These are phyloP conservation scores for Mortierella sp. DNA, from an alignment of 371 early-diverging fungal species.

Conservation along the genomic window DNA sequence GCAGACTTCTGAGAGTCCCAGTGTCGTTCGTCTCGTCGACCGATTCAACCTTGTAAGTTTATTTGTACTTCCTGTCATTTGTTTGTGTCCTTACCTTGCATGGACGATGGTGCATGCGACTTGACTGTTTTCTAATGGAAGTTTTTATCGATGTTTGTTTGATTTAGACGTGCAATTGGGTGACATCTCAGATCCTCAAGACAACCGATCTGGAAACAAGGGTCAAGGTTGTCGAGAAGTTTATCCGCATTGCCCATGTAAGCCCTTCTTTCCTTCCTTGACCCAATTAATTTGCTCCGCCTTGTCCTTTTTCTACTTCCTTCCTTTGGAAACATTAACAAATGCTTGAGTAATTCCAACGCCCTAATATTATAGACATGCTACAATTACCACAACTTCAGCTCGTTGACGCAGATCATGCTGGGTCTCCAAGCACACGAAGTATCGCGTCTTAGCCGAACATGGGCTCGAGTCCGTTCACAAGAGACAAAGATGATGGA, in stretches of 20 bases:
- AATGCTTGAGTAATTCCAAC: neutral
- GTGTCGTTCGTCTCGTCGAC: conserved; percentile 72
- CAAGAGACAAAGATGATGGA: conserved; percentile 66
- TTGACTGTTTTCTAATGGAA: neutral
- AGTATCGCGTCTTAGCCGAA: conserved; percentile 70
- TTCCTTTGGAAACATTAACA: no score
- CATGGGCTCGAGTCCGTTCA: conserved; percentile 70
- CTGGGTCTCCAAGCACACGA: conserved; percentile 74
- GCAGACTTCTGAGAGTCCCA: conserved; percentile 53
- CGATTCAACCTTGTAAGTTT: conserved; percentile 72
- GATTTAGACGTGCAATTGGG: conserved; percentile 74
- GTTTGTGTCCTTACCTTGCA: no score
- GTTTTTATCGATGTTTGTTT: neutral
- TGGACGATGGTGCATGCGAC: no score
- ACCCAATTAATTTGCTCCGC: neutral
- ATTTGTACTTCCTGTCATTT: neutral
- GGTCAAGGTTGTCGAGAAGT: conserved; percentile 77
- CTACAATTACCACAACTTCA: conserved; percentile 73
- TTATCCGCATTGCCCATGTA: conserved; percentile 81
- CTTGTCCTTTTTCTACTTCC: neutral
- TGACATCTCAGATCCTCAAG: conserved; percentile 75
- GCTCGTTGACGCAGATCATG: conserved; percentile 73
- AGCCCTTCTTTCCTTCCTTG: neutral
- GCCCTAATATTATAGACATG: conserved; percentile 63
- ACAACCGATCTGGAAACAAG: conserved; percentile 67